Conservation (phyloP, 108 stramenopile genomes). For the Stephanodiscus triporus region DNA sequence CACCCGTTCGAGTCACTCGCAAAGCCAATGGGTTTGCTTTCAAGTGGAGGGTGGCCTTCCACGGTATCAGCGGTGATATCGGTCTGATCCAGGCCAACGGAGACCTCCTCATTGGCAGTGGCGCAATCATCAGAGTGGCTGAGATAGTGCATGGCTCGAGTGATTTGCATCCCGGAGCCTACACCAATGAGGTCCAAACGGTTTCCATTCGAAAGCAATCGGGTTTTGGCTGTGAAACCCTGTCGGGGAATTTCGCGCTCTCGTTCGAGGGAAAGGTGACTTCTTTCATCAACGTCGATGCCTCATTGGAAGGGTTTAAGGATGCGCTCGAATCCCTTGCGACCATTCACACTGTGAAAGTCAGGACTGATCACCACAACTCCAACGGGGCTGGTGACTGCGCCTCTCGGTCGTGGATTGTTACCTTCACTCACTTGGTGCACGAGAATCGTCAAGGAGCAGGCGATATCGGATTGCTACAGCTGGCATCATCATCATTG, state of each 20-base stretch:
- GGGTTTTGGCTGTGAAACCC: constrained; percentile 43
- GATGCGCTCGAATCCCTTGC: constrained; percentile 62
- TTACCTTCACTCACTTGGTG: constrained; percentile 72
- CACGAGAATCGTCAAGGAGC: constrained; percentile 80
- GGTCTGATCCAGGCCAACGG: constrained; percentile 66
- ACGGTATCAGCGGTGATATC: constrained; percentile 69
- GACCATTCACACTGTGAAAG: constrained; percentile 80
- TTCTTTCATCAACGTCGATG: constrained; percentile 52
- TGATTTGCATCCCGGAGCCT: constrained; percentile 80
- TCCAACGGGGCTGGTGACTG: constrained; percentile 37
- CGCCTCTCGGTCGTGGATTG: constrained; percentile 59
- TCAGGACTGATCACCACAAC: constrained; percentile 45
- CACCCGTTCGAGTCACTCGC: constrained; percentile 39
- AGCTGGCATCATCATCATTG: constrained; percentile 24
- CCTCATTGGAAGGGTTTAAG: constrained; percentile 64
- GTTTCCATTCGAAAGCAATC: constrained; percentile 44
- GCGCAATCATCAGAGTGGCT: constrained; percentile 53
- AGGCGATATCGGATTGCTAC: constrained; percentile 68
- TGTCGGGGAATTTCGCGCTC: constrained; percentile 70
- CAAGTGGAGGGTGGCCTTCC: constrained; percentile 76
- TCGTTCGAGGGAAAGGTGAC: constrained; percentile 76
- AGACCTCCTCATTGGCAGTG: constrained; percentile 65
- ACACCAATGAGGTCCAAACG: constrained; percentile 83
- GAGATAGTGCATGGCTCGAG: constrained; percentile 64
- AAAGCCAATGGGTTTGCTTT: constrained; percentile 70